A percentile compares a stretch with the other conserved stretches of the same genome.
These are phyloP conservation scores for Periconia sp. DNA, from an alignment of 2,329 filamentous ascomycete genomes.

Conservation along the genomic window DNA sequence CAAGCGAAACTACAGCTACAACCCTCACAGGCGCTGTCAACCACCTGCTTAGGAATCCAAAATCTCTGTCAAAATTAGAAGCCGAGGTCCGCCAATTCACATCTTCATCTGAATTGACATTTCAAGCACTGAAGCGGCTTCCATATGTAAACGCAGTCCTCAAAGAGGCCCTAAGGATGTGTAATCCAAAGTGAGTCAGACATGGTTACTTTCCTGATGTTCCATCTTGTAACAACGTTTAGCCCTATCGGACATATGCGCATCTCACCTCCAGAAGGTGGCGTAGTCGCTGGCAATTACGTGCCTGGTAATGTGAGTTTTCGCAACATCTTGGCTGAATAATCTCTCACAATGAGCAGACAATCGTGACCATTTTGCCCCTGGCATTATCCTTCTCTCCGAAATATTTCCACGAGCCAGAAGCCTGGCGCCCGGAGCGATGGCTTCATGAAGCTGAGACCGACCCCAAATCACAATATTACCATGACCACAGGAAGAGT, in stretches of 20 bases:
- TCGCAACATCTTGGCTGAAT: background rate
- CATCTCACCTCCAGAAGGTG: slow-evolving; percentile 13
- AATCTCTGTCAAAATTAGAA: slow-evolving; percentile 8
- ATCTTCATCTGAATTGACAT: slow-evolving; percentile 4
- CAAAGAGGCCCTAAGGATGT: slow-evolving; percentile 18
- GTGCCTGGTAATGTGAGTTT: slow-evolving; percentile 10
- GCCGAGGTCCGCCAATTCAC: slow-evolving; percentile 13
- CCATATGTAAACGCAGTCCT: slow-evolving; percentile 19
- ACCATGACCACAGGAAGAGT: slow-evolving; percentile 6
- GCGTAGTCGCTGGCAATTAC: slow-evolving; percentile 11
- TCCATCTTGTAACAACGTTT: slow-evolving; percentile 1
- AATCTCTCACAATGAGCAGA: background rate
- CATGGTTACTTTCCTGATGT: background rate
- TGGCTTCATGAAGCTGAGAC: slow-evolving; percentile 9
- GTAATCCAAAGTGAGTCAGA: slow-evolving; percentile 14
- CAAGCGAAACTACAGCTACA: slow-evolving; percentile 48
- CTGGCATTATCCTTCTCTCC: slow-evolving; percentile 4
- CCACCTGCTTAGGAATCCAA: slow-evolving; percentile 19
- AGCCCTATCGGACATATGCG: slow-evolving; percentile 12
- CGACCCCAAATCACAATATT: slow-evolving; percentile 9
- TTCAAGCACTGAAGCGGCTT: slow-evolving; percentile 9
- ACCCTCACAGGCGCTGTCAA: slow-evolving; percentile 38
- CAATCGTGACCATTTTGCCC: slow-evolving; percentile 8
- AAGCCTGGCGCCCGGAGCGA: slow-evolving; percentile 14
- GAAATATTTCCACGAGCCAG: slow-evolving; percentile 12